These are phyloP conservation scores for Apiotrichum veenhuisii DNA, from an alignment of 1,284 basidiomycete species.

Conservation along the genomic window DNA sequence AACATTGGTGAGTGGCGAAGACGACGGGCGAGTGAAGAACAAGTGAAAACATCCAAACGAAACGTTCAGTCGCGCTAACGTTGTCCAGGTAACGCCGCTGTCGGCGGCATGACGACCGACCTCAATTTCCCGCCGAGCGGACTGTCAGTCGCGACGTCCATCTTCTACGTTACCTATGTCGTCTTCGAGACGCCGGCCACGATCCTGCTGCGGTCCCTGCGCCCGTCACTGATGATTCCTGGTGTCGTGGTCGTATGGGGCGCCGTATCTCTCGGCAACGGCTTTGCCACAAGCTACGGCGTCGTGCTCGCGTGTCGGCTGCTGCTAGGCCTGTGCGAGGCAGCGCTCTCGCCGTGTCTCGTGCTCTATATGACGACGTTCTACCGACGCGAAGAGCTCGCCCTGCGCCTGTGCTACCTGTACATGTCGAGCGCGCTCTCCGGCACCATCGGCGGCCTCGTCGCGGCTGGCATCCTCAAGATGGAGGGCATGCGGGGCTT, in stretches of 20 bases:
- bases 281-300: conserved; percentile 17
- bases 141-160: conserved; percentile 11
- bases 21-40: neutral
- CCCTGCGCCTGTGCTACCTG: conserved; percentile 31
- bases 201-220: conserved; percentile 30
- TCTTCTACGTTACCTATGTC: conserved; percentile 37
- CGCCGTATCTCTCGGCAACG: conserved; percentile 27
- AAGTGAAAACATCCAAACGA: no score
- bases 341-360: conserved; percentile 27
- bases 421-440: conserved; percentile 30
- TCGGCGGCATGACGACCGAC: conserved; percentile 14
- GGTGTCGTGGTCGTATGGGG: conserved; percentile 25
- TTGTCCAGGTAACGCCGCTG: conserved; percentile 11
- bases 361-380: conserved; percentile 27
- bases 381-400: conserved; percentile 31
- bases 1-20: conserved; percentile 10
- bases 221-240: conserved; percentile 18
- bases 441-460: conserved; percentile 34
- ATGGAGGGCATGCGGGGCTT: conserved; percentile 11
- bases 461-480: conserved; percentile 11
- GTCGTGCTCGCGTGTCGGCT: conserved; percentile 24
- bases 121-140: conserved; percentile 18
- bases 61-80: conserved; percentile 2
- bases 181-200: conserved; percentile 35
- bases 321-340: conserved; percentile 34